A percentile compares a stretch with the other conserved stretches of the same genome.
Conservation (phyloP, 1,139 yeast genomes). For the Suhomyces maxii region DNA sequence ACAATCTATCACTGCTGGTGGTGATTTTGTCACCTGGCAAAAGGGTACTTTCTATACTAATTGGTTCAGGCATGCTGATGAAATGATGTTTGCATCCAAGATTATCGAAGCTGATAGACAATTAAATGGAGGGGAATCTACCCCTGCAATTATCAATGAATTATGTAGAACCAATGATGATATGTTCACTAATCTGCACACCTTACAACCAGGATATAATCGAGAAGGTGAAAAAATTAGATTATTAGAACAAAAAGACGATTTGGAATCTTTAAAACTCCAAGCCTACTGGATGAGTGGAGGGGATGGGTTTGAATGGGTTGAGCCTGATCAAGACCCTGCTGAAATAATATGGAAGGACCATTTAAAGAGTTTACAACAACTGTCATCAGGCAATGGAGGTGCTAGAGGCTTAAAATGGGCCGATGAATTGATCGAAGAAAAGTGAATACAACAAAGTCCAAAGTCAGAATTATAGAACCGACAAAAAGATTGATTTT, state of each 20-base stretch:
- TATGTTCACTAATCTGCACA: conserved; percentile 24
- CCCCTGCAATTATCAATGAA: conserved; percentile 38
- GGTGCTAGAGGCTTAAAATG: conserved; percentile 18
- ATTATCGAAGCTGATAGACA: conserved; percentile 65
- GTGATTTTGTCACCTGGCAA: conserved; percentile 60
- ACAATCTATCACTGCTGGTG: conserved; percentile 46
- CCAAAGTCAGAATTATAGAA: no score
- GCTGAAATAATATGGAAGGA: conserved; percentile 61
- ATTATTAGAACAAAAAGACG: conserved; percentile 42
- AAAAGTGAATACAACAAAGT: neutral
- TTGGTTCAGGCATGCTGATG: conserved; percentile 69
- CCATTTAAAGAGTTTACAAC: conserved; percentile 29
- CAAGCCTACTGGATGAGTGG: conserved; percentile 79
- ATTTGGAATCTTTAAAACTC: conserved; percentile 54
- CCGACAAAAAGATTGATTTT: no score
- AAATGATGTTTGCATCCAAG: conserved; percentile 64
- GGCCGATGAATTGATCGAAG: conserved; percentile 24
- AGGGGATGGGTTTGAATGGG: conserved; percentile 79
- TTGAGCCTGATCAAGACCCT: conserved; percentile 79
- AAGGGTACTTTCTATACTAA: conserved; percentile 65
- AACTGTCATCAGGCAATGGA: conserved; percentile 16
- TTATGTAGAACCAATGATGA: conserved; percentile 36
- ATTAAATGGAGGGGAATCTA: conserved; percentile 43
- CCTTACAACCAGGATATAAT: conserved; percentile 35
- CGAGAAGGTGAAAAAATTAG: conserved; percentile 44